Base-by-base conservation (phyloP, 2,329 filamentous ascomycete genomes). In the Arthrobotrys pseudoclavata region DNA sequence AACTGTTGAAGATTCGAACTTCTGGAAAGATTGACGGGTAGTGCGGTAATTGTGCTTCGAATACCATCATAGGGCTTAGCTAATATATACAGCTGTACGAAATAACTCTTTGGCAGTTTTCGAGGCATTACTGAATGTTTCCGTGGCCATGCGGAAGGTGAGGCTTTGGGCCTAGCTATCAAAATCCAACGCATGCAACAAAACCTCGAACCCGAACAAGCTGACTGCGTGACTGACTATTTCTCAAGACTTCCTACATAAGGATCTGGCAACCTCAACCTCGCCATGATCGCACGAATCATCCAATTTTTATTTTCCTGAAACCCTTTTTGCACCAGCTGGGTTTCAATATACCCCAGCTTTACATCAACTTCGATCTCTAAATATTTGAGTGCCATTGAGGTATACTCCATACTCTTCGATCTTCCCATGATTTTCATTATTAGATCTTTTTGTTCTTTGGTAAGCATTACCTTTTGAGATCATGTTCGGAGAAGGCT, bases 241-340 rank as follows among this genome's bases (percentile, higher is more conserved):
- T 45, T 45, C 7, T 6, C 9, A 45, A 45, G 42, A 20, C 4
- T 18, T 18, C 20, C 3, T 9, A 9, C 13, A 4, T 10, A 12
- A 1, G 47, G 47, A 50, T 50, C 47, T 1, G 47, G 22, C 34
- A 68, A 4, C 48, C 18, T 55, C 37, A 57, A 69, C 52, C 52
- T 47, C 26, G 50, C 37, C 64, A 69, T 57, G 9, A 69, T 69
- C 12, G 64, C 64, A 12, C 64, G 50, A 34, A 69, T 47, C n/a
- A 69, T 34, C 64, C 52, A 57, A 48, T 69, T 69, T 18, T 60
- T 69, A 29, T 55, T 48, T 26, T 34, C 13, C 13, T 50, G 13
- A 13, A 61, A 61, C 40, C n/a, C 20, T 4, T 18, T 20, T 22
- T 40, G 5, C 3, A 13, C n/a, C 31, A 48, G 12, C 12, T 24